Evolutionary conservation across 1,284 basidiomycete species (phyloP).

Genomic region (Cryptococcus sp.): DNA sequence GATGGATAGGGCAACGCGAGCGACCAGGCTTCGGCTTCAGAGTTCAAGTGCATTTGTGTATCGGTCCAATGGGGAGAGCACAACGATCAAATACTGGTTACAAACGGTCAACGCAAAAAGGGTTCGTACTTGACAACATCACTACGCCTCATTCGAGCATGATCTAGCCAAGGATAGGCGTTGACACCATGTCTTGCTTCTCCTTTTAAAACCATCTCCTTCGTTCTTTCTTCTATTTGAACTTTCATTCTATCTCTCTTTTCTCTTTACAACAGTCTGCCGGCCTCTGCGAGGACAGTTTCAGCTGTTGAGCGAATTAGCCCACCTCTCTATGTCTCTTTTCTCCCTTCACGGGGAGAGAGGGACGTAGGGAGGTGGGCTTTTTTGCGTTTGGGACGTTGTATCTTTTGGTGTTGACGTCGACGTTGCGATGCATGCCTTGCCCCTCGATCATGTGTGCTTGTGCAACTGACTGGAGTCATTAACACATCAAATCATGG

Average conservation of each 20-base stretch:
- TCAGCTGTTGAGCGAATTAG: conserved; percentile 19
- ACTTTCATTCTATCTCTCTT: neutral
- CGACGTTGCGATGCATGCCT: neutral
- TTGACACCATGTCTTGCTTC: conserved; percentile 16
- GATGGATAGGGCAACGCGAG: conserved; percentile 7
- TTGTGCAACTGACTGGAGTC: neutral
- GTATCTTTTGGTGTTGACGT: neutral
- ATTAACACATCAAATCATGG: neutral
- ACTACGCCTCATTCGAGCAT: no score
- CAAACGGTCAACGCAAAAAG: conserved; percentile 11
- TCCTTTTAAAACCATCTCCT: neutral
- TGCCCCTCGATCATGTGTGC: no score
- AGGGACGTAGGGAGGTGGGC: conserved; percentile 20
- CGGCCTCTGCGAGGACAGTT: conserved; percentile 26
- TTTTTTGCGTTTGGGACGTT: conserved; percentile 26
- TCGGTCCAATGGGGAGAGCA: conserved; percentile 1
- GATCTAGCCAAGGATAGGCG: conserved; percentile 10
- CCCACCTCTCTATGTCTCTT: conserved; percentile 20
- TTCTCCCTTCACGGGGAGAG: conserved; percentile 8
- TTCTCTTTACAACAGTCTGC: conserved; percentile 20
- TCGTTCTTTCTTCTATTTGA: neutral
- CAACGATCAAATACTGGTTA: no score
- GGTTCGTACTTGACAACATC: conserved; percentile 20
- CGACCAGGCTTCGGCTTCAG: conserved; percentile 6
- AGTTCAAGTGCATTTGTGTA: conserved; percentile 1